phyloP scores from a whole-genome alignment of 1,139 yeast species.

The Geotrichum candidum region DNA sequence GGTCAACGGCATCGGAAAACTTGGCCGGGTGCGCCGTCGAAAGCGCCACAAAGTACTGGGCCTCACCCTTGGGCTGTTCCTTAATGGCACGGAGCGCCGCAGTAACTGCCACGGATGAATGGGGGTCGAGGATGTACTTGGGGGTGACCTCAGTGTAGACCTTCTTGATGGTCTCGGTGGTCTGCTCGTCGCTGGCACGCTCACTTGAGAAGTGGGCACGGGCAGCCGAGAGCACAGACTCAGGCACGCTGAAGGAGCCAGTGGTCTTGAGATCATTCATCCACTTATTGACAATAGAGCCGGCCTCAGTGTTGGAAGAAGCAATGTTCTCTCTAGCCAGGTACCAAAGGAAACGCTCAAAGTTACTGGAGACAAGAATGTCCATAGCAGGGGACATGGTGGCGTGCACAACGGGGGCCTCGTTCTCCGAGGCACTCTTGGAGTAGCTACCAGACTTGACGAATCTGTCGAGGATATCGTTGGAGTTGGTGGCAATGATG shows the following conservation, averaged over 20 bases:
- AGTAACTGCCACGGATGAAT: slow-evolving; percentile 88
- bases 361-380: slow-evolving; percentile 86
- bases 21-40: slow-evolving; percentile 99
- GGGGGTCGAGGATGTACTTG: slow-evolving; percentile 89
- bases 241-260: slow-evolving; percentile 72
- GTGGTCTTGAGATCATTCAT: slow-evolving; percentile 69
- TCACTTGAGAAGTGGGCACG: slow-evolving; percentile 66
- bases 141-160: slow-evolving; percentile 56
- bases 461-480: slow-evolving; percentile 91
- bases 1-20: slow-evolving; percentile 90
- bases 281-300: slow-evolving; percentile 64
- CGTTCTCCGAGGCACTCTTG: slow-evolving; percentile 38
- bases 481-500: slow-evolving; percentile 91
- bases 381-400: slow-evolving; percentile 99
- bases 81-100: slow-evolving; percentile 61
- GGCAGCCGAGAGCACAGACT: slow-evolving; percentile 60
- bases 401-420: slow-evolving; percentile 65
- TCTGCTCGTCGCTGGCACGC: slow-evolving; percentile 71
- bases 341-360: slow-evolving; percentile 94
- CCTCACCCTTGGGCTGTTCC: slow-evolving; percentile 40
- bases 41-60: slow-evolving; percentile 60
- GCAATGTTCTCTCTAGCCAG: slow-evolving; percentile 67
- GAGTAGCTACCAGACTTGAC: slow-evolving; percentile 79
- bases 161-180: slow-evolving; percentile 66
- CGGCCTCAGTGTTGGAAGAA: slow-evolving; percentile 62